Evolutionary conservation across 306 rosid genomes (phyloP), one percentile per base, ranked within the genome.

Genomic region (Casuarina cunninghamiana): DNA sequence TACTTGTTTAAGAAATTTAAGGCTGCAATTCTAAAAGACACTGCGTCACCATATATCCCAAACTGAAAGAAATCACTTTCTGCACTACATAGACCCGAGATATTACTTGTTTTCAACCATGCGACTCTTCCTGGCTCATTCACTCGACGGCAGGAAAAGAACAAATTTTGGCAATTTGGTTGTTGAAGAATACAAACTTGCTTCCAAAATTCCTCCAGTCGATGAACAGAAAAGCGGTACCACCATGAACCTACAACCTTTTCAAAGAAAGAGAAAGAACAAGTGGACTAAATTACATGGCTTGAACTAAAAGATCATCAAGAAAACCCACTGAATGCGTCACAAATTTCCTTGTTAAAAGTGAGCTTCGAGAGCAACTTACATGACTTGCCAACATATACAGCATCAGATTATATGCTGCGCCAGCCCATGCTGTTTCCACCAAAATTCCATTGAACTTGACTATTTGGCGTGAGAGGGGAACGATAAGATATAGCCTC

Each of bases 361-460:
- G 32, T 26, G 32, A 26, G 32, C 32, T 26, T 26, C 32, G 32
- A 26, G 8, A 6, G 32, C 35, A 37, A 78, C 98, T 90, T 82
- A 95, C 99, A 87, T 95, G 99, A 91, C 99, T 95, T 54, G 99
- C 99, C 86, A 95, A 50, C 97, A 95, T 90, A 83, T 93, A 95
- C 79, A 95, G 95, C 85, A 93, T 88, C 9, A 95, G 87, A 72
- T 95, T 95, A 78, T 95, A 95, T 63, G 97, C 97, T 73, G 99
- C 99, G 15, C 97, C 99, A 19, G 96, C 97, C 99, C 99, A 95
- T 37, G 98, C 97, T 81, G 97, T 89, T 77, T 95, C 87, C 58
- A 96, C 91, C 78, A 95, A 93, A 79, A 91, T 89, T 15, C 99
- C 99, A 5, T 93, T 87, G 62, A 97, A 93, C 80, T 89, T 90